Base-by-base conservation (phyloP, 73 alveolate genomes). In the Durusdinium trenchii region DNA sequence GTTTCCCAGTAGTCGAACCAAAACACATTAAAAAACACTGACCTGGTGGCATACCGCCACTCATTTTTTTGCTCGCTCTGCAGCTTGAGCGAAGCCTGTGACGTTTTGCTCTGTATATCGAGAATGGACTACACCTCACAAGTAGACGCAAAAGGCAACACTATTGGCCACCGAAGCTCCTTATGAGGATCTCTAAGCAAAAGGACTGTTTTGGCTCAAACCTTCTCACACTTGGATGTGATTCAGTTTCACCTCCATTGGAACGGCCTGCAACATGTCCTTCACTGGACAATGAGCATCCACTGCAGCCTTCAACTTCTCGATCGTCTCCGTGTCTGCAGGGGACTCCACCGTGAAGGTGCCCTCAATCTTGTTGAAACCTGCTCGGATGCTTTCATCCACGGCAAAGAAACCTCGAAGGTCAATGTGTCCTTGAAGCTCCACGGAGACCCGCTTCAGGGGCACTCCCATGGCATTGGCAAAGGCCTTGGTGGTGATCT, bases 381-480 rank as follows among this genome's bases (percentile, higher is more conserved):
- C 96, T 28, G 96, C 96, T 14, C 96, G 69, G 32, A 89, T 85
- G 48, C 86, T 62, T 47, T 89, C 96, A n/a, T 89, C 96, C 81
- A 89, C 96, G 0, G 96, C 96, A 46, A 89, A 89, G 85, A 89
- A 89, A 2, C 96, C 96, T 51, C 96, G 60, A 26, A 89, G 76
- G 35, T 89, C 96, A 71, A 89, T 89, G 42, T 89, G 81, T 7
- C 96, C 96, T 10, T 45, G 61, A 32, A 89, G 96, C 61, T 89
- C 71, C 86, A 69, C 96, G 7, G 96, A 89, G 42, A 89, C 96
- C 36, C 57, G 52, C 26, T 64, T 62, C 51, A 89, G 50, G 30
- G 96, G 96, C 96, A 89, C 96, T 32, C 96, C 96, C 96, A 89
- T 89, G 50, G 96, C 96, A n/a, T 89, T 89, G 62, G 96, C 96